Percentiles rank a stretch among this genome's conserved stretches.
These are phyloP conservation scores for Pestalotiopsis sp. DNA, from an alignment of 2,329 filamentous ascomycete genomes.

Conservation along the genomic window DNA sequence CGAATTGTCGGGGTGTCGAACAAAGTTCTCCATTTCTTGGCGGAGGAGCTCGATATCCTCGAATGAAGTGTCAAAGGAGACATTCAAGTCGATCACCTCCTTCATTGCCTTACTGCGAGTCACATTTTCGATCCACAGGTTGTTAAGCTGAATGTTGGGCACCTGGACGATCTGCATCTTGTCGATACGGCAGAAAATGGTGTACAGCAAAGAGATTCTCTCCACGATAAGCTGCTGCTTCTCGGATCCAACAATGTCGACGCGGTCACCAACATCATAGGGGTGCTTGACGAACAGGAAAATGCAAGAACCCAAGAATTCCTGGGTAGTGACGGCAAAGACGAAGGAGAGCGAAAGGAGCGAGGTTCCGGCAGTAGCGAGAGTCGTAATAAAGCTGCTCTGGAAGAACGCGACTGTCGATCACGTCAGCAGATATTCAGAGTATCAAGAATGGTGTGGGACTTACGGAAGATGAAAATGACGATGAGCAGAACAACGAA, in stretches of 20 bases:
- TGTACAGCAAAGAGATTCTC: constrained; percentile 91
- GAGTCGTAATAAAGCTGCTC: constrained; percentile 78
- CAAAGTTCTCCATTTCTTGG: constrained; percentile 82
- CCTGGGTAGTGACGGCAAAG: constrained; percentile 88
- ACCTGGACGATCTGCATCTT: constrained; percentile 81
- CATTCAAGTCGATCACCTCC: constrained; percentile 77
- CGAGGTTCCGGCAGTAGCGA: constrained; percentile 88
- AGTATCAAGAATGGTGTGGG: not conserved
- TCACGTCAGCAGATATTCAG: constrained; percentile 14
- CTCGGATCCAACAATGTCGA: constrained; percentile 68
- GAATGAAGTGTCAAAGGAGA: constrained; percentile 84
- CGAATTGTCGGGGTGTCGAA: constrained; percentile 78
- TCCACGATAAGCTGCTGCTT: constrained; percentile 77
- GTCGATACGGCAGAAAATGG: constrained; percentile 82
- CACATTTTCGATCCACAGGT: constrained; percentile 93
- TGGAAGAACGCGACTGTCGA: constrained; percentile 79
- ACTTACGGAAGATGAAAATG: constrained; percentile 78
- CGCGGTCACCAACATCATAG: constrained; percentile 92
- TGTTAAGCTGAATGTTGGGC: constrained; percentile 90
- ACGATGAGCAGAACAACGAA: constrained; percentile 79
- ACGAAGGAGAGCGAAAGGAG: constrained; percentile 96
- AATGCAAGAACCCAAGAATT: constrained; percentile 97
- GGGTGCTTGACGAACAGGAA: constrained; percentile 99
- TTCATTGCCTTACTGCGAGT: constrained; percentile 90
- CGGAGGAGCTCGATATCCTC: constrained; percentile 88